Base-by-base conservation (phyloP, 106 monocot genomes). In the Hemerocallis citrina region DNA sequence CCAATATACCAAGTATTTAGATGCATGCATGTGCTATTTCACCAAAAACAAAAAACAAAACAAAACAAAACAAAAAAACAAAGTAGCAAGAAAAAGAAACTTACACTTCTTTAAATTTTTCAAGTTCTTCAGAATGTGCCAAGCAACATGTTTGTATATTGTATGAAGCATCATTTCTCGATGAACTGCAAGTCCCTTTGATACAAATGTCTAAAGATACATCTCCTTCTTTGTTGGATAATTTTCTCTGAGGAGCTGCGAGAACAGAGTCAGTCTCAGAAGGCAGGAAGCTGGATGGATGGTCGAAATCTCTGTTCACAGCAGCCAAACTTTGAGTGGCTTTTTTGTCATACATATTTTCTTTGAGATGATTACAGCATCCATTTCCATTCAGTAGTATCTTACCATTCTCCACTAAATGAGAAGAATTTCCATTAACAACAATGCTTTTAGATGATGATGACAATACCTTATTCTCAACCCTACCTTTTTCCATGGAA, bases 51-150 rank as follows among this genome's bases (percentile, higher is more conserved):
- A 33, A 54, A 60, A 33, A 23, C 58, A 9, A 24, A 6, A 37
- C 19, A 28, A 39, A 34, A 40, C 23, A 14, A 45, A 29, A 55
- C 6, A 60, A 24, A 7, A 32, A 25, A 47, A 34, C 10, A 29
- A 3, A 41, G 22, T 9, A 57, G 11, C n/a, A 51, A 47, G 35
- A 21, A 13, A 54, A 24, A 46, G 11, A 60, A 41, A 74, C 92
- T 84, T 76, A 92, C 92, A 75, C 43, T 69, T 87, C 77, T 65
- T 87, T 92, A 39, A 87, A 68, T 61, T 75, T 73, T 44, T 87
- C 74, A 70, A 87, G 75, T 41, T 79, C 75, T 58, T 61, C 65
- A 22, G 21, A 31, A 46, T 23, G 59, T 9, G 23, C 22, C 25
- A 22, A 15, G 22, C 40, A 19, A 59, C 38, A 59, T 38, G 21